Evolutionary conservation across 768 basidiomycete species (phyloP).

Genomic region (Epithele typhae): DNA sequence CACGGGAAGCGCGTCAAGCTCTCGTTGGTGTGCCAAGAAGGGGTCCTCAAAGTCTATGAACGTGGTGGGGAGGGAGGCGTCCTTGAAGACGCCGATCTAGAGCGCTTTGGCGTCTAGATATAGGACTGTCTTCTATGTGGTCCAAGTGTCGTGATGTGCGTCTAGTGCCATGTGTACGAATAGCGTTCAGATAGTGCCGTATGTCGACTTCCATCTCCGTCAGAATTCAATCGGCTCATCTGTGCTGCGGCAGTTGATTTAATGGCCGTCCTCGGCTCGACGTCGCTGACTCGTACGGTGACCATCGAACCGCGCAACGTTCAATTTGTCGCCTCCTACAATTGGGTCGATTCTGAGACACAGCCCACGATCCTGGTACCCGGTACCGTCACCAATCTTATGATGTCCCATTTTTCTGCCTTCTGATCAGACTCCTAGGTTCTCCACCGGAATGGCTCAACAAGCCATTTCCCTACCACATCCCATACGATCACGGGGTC

Average conservation of each 20-base stretch:
- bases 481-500: constrained; percentile 49
- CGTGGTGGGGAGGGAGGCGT: constrained; percentile 39
- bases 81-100: constrained; percentile 42
- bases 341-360: constrained; percentile 38
- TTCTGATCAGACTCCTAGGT: constrained; percentile 31
- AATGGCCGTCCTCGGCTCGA: too few species aligned
- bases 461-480: constrained; percentile 42
- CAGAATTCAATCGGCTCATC: too few species aligned
- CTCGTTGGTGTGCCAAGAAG: constrained; percentile 47
- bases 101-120: constrained; percentile 13
- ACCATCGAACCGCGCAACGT: constrained; percentile 28
- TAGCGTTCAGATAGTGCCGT: too few species aligned
- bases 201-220: too few species aligned
- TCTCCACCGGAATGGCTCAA: constrained; percentile 57
- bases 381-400: too few species aligned
- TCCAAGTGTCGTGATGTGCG: too few species aligned
- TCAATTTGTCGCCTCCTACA: constrained; percentile 46
- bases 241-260: too few species aligned
- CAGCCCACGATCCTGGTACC: constrained; percentile 50
- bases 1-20: constrained; percentile 50
- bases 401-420: constrained; percentile 2
- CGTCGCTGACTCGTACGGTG: too few species aligned
- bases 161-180: too few species aligned
- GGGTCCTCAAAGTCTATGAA: constrained; percentile 44
- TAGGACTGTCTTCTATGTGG: too few species aligned